A percentile compares a stretch with the other conserved stretches of the same genome.
Conservation (phyloP, 768 basidiomycete genomes). For the Rhizopogon salebrosus region DNA sequence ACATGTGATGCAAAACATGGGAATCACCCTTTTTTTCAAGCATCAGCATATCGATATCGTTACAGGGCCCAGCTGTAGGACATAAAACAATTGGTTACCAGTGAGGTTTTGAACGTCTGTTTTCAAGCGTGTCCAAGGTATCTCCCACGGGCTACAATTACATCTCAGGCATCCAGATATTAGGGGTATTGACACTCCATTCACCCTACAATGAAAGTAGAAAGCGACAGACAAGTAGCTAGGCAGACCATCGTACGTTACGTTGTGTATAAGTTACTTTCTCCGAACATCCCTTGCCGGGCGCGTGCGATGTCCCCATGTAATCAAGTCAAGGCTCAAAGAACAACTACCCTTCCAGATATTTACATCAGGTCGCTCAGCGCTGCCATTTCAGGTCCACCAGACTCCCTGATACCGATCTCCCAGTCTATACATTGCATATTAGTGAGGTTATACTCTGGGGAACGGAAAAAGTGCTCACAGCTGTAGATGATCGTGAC, state of each 20-base stretch:
- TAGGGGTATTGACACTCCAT: not conserved
- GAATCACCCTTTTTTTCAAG: too few relatives aligned
- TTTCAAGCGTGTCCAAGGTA: too few relatives aligned
- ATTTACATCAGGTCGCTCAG: conserved; percentile 68
- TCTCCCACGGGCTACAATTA: too few relatives aligned
- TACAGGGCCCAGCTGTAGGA: too few relatives aligned
- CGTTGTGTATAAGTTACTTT: not conserved
- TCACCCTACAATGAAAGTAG: not conserved
- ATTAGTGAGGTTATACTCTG: not conserved
- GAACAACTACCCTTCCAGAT: not conserved
- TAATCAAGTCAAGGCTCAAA: not conserved
- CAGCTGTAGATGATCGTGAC: conserved; percentile 95
- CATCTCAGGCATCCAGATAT: not conserved
- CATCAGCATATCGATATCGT: too few relatives aligned
- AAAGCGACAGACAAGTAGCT: not conserved
- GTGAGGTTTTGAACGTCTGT: too few relatives aligned
- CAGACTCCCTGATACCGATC: conserved; percentile 77
- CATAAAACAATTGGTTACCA: too few relatives aligned
- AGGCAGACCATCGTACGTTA: not conserved
- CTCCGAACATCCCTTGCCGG: not conserved
- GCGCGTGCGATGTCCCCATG: not conserved
- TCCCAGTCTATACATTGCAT: conserved; percentile 71
- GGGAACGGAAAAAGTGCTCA: not conserved
- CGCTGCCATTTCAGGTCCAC: conserved; percentile 78
- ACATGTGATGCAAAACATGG: too few relatives aligned